phyloP scores from a whole-genome alignment of 148 eudicot species.

The Nyssa sinensis region DNA sequence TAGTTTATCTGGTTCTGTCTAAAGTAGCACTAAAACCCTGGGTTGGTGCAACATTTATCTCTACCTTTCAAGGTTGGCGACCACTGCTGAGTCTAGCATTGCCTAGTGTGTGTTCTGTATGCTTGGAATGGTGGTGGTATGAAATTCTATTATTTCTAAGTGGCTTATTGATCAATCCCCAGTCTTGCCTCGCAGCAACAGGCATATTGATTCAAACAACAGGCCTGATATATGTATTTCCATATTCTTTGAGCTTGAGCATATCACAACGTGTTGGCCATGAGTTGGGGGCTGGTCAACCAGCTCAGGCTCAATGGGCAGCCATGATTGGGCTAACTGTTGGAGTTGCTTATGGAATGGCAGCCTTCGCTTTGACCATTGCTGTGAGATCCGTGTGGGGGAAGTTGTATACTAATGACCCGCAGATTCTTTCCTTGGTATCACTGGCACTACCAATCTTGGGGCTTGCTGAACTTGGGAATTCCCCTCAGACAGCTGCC shows the following conservation, averaged over 20 bases:
- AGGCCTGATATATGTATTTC: conserved; percentile 62
- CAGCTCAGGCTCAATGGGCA: conserved; percentile 47
- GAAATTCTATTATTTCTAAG: conserved; percentile 78
- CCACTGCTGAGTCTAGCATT: conserved; percentile 56
- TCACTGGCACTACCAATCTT: conserved; percentile 57
- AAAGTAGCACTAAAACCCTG: conserved; percentile 54
- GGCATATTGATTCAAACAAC: conserved; percentile 84
- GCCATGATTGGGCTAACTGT: conserved; percentile 49
- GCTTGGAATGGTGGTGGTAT: conserved; percentile 99
- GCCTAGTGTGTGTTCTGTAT: conserved; percentile 64
- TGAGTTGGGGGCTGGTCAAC: conserved; percentile 70
- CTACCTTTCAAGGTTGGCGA: conserved; percentile 72
- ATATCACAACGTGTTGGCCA: conserved; percentile 75
- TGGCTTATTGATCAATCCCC: conserved; percentile 62
- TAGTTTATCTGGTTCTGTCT: conserved; percentile 43
- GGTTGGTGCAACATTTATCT: conserved; percentile 41
- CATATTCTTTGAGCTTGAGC: conserved; percentile 57
- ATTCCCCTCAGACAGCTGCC: conserved; percentile 80
- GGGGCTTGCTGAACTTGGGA: conserved; percentile 81
- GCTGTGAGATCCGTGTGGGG: conserved; percentile 64
- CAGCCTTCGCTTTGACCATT: conserved; percentile 40
- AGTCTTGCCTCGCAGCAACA: conserved; percentile 70
- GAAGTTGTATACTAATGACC: conserved; percentile 58
- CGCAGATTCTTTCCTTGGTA: conserved; percentile 42
- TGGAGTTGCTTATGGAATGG: conserved; percentile 39